Percentiles rank a stretch among this genome's conserved stretches.
These are phyloP conservation scores for Daldinia concentrica DNA, from an alignment of 495 filamentous ascomycete species.

Conservation along the genomic window DNA sequence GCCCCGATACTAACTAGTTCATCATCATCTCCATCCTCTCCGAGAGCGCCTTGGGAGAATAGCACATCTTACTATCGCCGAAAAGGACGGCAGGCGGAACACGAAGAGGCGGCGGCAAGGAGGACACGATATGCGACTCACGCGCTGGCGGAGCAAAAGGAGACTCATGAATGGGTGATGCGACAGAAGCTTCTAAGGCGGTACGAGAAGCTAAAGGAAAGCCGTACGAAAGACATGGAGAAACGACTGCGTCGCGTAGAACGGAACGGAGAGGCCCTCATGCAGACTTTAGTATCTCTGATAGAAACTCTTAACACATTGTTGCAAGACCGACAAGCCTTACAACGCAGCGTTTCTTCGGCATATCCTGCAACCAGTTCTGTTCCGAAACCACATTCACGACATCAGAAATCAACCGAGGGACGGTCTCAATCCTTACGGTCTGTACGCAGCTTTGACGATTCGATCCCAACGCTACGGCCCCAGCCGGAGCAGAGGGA, in stretches of 20 bases:
- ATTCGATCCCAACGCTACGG: not conserved
- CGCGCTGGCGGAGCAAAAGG: constrained; percentile 24
- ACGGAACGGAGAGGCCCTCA: constrained; percentile 46
- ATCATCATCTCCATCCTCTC: constrained; percentile 13
- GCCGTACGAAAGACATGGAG: constrained; percentile 49
- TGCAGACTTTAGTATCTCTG: constrained; percentile 45
- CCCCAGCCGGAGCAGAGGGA: not conserved
- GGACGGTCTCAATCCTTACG: constrained; percentile 21
- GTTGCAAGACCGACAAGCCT: constrained; percentile 29
- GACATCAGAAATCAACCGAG: not conserved
- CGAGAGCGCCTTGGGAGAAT: constrained; percentile 17
- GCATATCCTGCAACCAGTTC: not conserved
- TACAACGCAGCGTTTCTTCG: constrained; percentile 17
- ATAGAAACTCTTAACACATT: constrained; percentile 46
- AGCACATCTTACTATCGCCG: constrained; percentile 33
- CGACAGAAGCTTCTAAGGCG: constrained; percentile 41
- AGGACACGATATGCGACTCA: constrained; percentile 23
- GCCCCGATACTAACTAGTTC: constrained; percentile 18
- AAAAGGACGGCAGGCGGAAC: constrained; percentile 26
- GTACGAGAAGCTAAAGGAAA: constrained; percentile 47
- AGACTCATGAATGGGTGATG: constrained; percentile 32
- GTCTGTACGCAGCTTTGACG: constrained; percentile 11
- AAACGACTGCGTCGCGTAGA: constrained; percentile 46
- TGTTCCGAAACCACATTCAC: not conserved
- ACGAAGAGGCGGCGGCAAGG: constrained; percentile 28